Percentiles rank a stretch among this genome's conserved stretches.
These are phyloP conservation scores for Lactarius quietus DNA, from an alignment of 768 basidiomycete genomes.

Conservation along the genomic window DNA sequence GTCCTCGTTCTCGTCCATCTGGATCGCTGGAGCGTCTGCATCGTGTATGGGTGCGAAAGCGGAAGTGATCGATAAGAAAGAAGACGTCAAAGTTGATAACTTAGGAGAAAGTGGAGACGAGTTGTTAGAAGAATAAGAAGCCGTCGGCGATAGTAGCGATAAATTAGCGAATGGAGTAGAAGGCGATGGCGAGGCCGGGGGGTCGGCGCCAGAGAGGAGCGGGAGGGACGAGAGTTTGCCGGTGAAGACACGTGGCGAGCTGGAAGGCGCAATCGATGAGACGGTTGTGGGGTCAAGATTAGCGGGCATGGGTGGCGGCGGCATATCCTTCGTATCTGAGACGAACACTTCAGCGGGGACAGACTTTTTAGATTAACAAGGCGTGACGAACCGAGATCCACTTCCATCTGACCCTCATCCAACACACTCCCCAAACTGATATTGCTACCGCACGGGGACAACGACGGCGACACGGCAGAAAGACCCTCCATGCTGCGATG, in stretches of 20 bases:
- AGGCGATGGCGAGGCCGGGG: constrained; percentile 20
- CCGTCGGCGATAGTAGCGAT: constrained; percentile 42
- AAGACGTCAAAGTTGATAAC: constrained; percentile 25
- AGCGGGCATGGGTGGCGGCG: constrained; percentile 50
- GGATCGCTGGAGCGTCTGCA: constrained; percentile 5
- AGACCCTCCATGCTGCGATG: constrained; percentile 26
- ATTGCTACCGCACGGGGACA: constrained; percentile 25
- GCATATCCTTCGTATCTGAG: constrained; percentile 42
- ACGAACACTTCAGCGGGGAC: neutral
- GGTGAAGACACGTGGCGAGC: constrained; percentile 19
- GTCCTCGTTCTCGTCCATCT: constrained; percentile 20
- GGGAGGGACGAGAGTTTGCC: constrained; percentile 13
- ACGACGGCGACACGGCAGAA: constrained; percentile 17
- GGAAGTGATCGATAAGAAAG: constrained; percentile 12
- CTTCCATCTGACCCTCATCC: constrained; percentile 24
- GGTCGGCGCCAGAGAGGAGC: neutral
- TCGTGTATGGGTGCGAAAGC: constrained; percentile 7
- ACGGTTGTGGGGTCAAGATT: constrained; percentile 41
- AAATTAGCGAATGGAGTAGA: constrained; percentile 49
- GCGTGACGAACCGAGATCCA: constrained; percentile 28
- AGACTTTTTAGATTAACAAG: neutral
- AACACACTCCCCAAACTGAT: constrained; percentile 26
- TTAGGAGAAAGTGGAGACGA: constrained; percentile 28
- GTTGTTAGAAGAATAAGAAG: constrained; percentile 18
- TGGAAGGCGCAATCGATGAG: constrained; percentile 28